These are phyloP conservation scores for Pestalotiopsis sp. DNA, from an alignment of 2,329 filamentous ascomycete species.

Conservation along the genomic window DNA sequence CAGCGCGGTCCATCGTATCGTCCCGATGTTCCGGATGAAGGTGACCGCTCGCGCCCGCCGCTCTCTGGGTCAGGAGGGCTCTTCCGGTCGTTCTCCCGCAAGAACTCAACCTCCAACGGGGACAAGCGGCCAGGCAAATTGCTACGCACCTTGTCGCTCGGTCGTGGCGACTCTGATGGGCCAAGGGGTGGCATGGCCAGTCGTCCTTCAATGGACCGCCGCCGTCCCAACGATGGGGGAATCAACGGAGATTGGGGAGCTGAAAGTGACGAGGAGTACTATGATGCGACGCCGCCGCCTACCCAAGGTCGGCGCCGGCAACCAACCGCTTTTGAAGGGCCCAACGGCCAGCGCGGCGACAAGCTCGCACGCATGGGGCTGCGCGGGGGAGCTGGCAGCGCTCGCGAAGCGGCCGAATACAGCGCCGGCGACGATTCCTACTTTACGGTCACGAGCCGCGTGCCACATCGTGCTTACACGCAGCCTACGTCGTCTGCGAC, in stretches of 20 bases:
- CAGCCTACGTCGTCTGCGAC: slow-evolving; percentile 23
- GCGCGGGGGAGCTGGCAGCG: slow-evolving; percentile 40
- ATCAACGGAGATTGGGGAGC: slow-evolving; percentile 58
- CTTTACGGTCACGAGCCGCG: slow-evolving; percentile 46
- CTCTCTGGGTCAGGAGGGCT: slow-evolving; percentile 48
- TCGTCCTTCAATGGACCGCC: slow-evolving; percentile 38
- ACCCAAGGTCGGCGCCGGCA: slow-evolving; percentile 10
- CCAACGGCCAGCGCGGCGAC: slow-evolving; percentile 17
- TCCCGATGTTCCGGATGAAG: slow-evolving; percentile 39
- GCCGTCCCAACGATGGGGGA: slow-evolving; percentile 48
- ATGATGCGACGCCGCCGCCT: slow-evolving; percentile 22
- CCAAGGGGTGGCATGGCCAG: slow-evolving; percentile 42
- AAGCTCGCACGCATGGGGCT: slow-evolving; percentile 24
- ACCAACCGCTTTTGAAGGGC: slow-evolving; percentile 14
- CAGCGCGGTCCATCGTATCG: slow-evolving; percentile 37
- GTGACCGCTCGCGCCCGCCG: slow-evolving; percentile 49
- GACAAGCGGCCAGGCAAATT: slow-evolving; percentile 42
- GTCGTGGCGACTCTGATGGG: slow-evolving; percentile 52
- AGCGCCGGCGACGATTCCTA: slow-evolving; percentile 58
- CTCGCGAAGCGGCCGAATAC: slow-evolving; percentile 47
- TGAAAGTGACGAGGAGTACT: slow-evolving; percentile 38
- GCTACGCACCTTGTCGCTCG: slow-evolving; percentile 64
- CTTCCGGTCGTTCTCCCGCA: slow-evolving; percentile 48
- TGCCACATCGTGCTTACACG: slow-evolving; percentile 30
- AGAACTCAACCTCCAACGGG: slow-evolving; percentile 38